Evolutionary conservation across 345 rosid genomes (phyloP).

Genomic region (Salix suchowensis): DNA sequence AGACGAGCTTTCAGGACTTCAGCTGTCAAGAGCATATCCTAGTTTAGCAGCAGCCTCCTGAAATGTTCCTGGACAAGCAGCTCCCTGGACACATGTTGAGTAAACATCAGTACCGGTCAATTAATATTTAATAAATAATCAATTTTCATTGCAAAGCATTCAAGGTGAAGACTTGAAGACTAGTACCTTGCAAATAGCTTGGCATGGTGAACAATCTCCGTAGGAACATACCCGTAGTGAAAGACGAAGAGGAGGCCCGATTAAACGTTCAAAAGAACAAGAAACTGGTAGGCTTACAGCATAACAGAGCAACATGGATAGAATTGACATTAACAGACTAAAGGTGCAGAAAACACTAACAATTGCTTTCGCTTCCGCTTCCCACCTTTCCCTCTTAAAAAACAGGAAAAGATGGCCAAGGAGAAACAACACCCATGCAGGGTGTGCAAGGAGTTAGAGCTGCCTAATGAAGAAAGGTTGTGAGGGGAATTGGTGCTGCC

Average conservation of each 20-base stretch:
- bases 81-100: conserved; percentile 17
- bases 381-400: conserved; percentile 68
- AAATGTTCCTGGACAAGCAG: conserved; percentile 8
- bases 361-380: conserved; percentile 30
- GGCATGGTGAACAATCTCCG: conserved; percentile 29
- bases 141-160: neutral
- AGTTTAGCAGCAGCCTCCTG: conserved; percentile 13
- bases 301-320: conserved; percentile 24
- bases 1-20: conserved; percentile 10
- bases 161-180: neutral
- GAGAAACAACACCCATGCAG: conserved; percentile 26
- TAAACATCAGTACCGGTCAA: neutral
- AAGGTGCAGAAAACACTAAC: conserved; percentile 25
- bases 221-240: neutral
- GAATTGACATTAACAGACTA: conserved; percentile 10
- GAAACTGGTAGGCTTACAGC: conserved; percentile 16
- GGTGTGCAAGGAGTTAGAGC: conserved; percentile 18
- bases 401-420: conserved; percentile 51
- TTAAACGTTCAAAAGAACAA: conserved; percentile 10
- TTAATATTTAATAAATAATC: neutral
- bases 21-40: conserved; percentile 13
- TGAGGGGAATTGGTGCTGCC: conserved; percentile 6
- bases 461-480: conserved; percentile 21
- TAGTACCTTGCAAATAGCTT: conserved; percentile 31
- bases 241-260: neutral